Percentiles rank a stretch among this genome's conserved stretches.
These are phyloP conservation scores for Taiwanofungus camphoratus DNA, from an alignment of 1,284 basidiomycete species.

Conservation along the genomic window DNA sequence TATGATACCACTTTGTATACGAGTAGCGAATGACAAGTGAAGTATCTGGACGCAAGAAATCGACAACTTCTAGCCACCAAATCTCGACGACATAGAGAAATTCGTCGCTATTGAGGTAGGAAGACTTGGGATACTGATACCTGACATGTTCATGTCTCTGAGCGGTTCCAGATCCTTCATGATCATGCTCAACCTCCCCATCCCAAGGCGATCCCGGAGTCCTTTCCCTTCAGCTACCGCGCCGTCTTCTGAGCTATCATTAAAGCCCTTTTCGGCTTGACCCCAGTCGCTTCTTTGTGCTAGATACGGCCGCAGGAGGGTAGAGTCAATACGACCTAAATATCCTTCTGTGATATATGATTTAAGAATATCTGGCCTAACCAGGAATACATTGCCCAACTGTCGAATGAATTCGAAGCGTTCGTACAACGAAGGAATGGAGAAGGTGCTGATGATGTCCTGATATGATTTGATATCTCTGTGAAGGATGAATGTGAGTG, in stretches of 20 bases:
- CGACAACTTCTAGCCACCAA: background rate
- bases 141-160: conserved; percentile 40
- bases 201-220: conserved; percentile 63
- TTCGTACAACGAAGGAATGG: conserved; percentile 80
- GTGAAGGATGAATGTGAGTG: conserved; percentile 12
- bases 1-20: too few species aligned
- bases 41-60: background rate
- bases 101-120: conserved; percentile 5
- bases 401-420: conserved; percentile 99
- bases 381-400: conserved; percentile 95
- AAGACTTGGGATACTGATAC: conserved; percentile 46
- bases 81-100: conserved; percentile 5
- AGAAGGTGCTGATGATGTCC: conserved; percentile 81
- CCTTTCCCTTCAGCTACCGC: conserved; percentile 40
- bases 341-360: conserved; percentile 92
- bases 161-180: conserved; percentile 78
- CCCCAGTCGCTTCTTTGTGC: conserved; percentile 88
- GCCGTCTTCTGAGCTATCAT: conserved; percentile 47
- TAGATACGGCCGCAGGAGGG: conserved; percentile 87
- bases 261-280: conserved; percentile 72
- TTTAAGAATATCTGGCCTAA: conserved; percentile 87
- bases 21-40: too few species aligned
- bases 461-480: conserved; percentile 98
- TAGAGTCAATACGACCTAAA: conserved; percentile 85
- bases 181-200: conserved; percentile 66